These are phyloP conservation scores for Wickerhamiella occidentalis DNA, from an alignment of 805 yeast genomes.

Conservation along the genomic window DNA sequence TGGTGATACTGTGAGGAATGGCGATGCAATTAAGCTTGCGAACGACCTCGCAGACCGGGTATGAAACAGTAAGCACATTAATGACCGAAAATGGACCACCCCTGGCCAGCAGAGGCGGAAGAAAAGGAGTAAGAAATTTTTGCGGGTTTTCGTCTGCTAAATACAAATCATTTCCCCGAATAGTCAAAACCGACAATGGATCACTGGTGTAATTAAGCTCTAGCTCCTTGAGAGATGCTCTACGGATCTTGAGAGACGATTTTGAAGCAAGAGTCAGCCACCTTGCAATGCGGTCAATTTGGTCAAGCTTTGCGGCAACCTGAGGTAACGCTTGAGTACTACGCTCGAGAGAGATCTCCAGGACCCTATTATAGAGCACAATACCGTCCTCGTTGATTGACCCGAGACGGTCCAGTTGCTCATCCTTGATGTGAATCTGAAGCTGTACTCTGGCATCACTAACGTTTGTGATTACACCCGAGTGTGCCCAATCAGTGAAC, in stretches of 20 bases:
- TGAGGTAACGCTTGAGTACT: neutral
- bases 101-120: conserved; percentile 21
- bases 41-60: conserved; percentile 18
- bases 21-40: conserved; percentile 13
- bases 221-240: conserved; percentile 17
- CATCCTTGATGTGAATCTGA: neutral
- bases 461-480: conserved; percentile 19
- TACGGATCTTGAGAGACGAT: conserved; percentile 15
- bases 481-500: conserved; percentile 18
- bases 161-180: conserved; percentile 15
- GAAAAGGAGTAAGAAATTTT: conserved; percentile 18
- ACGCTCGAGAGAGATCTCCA: neutral
- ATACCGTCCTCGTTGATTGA: conserved; percentile 5
- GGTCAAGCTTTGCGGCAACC: neutral
- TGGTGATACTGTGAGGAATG: conserved; percentile 22
- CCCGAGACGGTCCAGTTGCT: conserved; percentile 7
- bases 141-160: conserved; percentile 21
- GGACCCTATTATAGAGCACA: neutral
- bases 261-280: conserved; percentile 18
- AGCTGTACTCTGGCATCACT: conserved; percentile 10
- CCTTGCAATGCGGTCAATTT: conserved; percentile 18
- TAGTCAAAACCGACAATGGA: conserved; percentile 5
- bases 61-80: conserved; percentile 15
- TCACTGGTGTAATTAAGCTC: conserved; percentile 18
- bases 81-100: conserved; percentile 16